A percentile compares a stretch with the other conserved stretches of the same genome.
Evolutionary conservation across 2,329 filamentous ascomycete species (phyloP).

Genomic region (Colletotrichum filicis): DNA sequence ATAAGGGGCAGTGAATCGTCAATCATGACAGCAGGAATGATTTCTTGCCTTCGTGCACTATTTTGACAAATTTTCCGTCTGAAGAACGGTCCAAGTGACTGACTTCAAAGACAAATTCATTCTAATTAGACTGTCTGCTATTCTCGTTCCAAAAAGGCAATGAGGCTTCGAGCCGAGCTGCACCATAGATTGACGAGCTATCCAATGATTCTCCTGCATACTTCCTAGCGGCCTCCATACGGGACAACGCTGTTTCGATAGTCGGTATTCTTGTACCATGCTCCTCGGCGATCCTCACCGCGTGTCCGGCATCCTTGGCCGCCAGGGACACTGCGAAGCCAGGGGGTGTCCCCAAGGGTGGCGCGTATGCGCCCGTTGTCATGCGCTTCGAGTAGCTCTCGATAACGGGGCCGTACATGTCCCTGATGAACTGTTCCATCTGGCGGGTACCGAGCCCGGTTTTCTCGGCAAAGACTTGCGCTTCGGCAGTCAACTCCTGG

Average conservation of each 20-base stretch:
- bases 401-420: conserved; percentile 43
- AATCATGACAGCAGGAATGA: too few relatives aligned
- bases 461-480: conserved; percentile 45
- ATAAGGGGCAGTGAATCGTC: too few relatives aligned
- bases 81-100: too few relatives aligned
- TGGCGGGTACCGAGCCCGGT: conserved; percentile 39
- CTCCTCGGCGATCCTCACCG: conserved; percentile 23
- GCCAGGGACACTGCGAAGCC: conserved; percentile 29
- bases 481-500: conserved; percentile 43
- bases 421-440: conserved; percentile 42
- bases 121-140: conserved; percentile 21
- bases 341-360: conserved; percentile 30
- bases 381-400: conserved; percentile 42
- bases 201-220: conserved; percentile 28
- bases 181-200: conserved; percentile 25
- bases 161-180: conserved; percentile 23
- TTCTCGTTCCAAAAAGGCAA: conserved; percentile 32
- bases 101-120: neutral
- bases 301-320: conserved; percentile 25
- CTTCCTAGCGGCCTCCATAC: conserved; percentile 21
- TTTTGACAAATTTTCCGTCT: too few relatives aligned
- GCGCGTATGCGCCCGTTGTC: conserved; percentile 42
- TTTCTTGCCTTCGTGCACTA: too few relatives aligned
- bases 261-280: conserved; percentile 20
- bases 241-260: conserved; percentile 22